These are phyloP conservation scores for Sporothrix humicola DNA, from an alignment of 2,329 filamentous ascomycete species.

Conservation along the genomic window DNA sequence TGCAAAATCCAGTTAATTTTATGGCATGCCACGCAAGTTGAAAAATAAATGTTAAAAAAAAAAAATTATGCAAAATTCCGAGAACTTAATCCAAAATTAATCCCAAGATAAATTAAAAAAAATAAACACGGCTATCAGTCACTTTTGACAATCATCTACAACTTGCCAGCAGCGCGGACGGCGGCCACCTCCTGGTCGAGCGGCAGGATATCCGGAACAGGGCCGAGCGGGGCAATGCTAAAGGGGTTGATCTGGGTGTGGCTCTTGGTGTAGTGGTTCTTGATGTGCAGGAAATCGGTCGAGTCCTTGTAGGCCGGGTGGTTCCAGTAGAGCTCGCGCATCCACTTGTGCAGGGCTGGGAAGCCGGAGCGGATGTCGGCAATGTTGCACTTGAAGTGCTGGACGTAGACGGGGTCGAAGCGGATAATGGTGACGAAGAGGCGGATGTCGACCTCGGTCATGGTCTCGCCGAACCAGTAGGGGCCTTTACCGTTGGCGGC, in stretches of 20 bases:
- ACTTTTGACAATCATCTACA: not conserved
- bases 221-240: conserved; percentile 82
- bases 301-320: conserved; percentile 77
- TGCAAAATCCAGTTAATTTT: no score
- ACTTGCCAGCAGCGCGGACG: conserved; percentile 44
- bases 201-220: conserved; percentile 79
- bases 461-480: conserved; percentile 73
- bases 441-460: conserved; percentile 84
- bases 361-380: conserved; percentile 84
- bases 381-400: conserved; percentile 88
- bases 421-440: conserved; percentile 75
- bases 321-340: conserved; percentile 85
- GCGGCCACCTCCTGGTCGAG: conserved; percentile 77
- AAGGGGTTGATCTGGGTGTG: conserved; percentile 70
- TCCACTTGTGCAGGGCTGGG: conserved; percentile 79
- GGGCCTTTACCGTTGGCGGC: conserved; percentile 53
- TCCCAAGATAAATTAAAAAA: not conserved
- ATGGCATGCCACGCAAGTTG: no score
- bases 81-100: not conserved
- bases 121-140: no score
- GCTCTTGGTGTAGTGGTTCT: conserved; percentile 70
- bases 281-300: conserved; percentile 95
- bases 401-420: conserved; percentile 81
- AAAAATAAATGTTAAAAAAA: not conserved
- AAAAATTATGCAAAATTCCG: not conserved